Percentiles rank a stretch among this genome's conserved stretches.
Conservation (phyloP, 225 moss, liverwort and hornwort genomes). For the Neckera pumila region DNA sequence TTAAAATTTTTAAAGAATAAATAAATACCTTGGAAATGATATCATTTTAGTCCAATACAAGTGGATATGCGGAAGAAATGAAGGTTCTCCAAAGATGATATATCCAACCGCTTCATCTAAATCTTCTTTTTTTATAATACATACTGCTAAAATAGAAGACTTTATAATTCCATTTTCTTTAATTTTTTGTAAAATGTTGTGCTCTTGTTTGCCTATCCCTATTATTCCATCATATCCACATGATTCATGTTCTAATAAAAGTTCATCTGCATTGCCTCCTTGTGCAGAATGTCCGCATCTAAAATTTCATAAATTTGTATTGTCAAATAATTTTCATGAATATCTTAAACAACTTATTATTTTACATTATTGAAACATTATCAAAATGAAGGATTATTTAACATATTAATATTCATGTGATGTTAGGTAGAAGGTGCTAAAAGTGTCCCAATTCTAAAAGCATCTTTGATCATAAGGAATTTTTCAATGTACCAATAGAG, state of each 20-base stretch:
- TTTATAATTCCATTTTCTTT: background rate
- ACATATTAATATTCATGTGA: background rate
- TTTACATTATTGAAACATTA: background rate
- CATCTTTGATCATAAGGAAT: background rate
- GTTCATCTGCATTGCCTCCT: fast-evolving
- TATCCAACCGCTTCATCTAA: background rate
- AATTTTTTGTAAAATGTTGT: background rate
- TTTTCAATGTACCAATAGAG: no score
- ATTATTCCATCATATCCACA: background rate
- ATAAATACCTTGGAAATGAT: background rate
- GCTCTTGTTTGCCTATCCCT: background rate
- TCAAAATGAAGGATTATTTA: background rate
- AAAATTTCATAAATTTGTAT: background rate
- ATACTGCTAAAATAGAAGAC: background rate
- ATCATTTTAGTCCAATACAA: background rate
- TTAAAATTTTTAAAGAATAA: no score
- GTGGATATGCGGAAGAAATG: background rate
- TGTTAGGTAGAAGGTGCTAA: background rate
- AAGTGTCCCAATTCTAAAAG: no score
- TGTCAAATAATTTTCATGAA: background rate
- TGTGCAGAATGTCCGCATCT: background rate
- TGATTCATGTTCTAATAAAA: background rate
- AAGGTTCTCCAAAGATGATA: background rate
- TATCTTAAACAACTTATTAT: background rate
- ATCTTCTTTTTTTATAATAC: background rate